Evolutionary conservation across 2,329 filamentous ascomycete genomes (phyloP), one percentile per base, ranked within the genome.

Genomic region (Leptodontidium sp.): DNA sequence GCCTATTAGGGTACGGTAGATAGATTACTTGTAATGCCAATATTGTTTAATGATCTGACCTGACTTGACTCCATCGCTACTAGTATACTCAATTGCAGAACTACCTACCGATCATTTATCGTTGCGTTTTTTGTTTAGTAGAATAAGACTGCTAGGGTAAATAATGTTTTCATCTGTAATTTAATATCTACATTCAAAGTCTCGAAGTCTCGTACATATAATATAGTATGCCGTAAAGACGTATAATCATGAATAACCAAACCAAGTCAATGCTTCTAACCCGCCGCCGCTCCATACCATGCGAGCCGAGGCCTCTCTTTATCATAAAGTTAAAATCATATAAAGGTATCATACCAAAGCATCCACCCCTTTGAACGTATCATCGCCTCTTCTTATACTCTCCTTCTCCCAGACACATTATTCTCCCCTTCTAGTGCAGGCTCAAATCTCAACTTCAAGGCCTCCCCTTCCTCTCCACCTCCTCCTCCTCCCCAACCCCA

Each of bases 401-500:
- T 21, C 12, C 4, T 47, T 4, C 45, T 17, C 45, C 2, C 45
- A 17, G 21, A 21, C 21, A 21, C 21, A 17, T 14, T 12, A n/a
- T 17, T 17, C 45, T 17, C 5, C 47, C 47, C 17, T 17, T 32
- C 21, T 21, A 21, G 21, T 21, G 21, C 21, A 21, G 21, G 1
- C 15, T 24, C 55, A 38, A 38, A 14, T 2, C 6, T 5, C 35
- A 26, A 40, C 11, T n/a, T 59, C 55, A 59, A 45, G 21, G 2
- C 21, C 55, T 59, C 53, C 53, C 45, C 49, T 67, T 65, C 57
- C 67, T 65, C 59, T 72, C 70, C 45, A 71, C 65, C 59, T 64
- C 70, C 49, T 74, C 69, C 55, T 75, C 68, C 57, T 77, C 72
- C 61, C 74, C 75, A 17, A 77, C 64, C 49, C 40, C 67, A 67